Conservation (phyloP, 1,284 basidiomycete genomes). For the Sutorius eximius region DNA sequence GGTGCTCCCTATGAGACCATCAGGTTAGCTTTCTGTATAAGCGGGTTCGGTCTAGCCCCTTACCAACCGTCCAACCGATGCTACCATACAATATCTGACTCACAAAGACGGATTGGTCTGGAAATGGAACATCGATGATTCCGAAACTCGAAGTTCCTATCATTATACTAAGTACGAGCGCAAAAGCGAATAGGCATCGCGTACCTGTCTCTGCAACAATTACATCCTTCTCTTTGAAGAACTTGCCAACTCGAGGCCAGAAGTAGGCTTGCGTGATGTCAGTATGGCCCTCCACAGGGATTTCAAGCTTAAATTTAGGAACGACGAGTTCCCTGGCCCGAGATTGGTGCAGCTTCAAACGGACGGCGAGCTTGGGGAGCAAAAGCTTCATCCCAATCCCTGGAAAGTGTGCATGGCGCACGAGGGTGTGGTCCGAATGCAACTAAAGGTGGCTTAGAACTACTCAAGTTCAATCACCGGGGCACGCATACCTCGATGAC, state of each 20-base stretch:
- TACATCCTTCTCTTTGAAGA: constrained; percentile 78
- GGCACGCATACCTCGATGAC: constrained; percentile 57
- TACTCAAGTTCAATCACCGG: neutral
- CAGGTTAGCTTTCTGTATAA: constrained; percentile 18
- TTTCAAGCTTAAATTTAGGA: constrained; percentile 44
- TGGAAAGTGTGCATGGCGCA: constrained; percentile 63
- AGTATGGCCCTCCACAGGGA: constrained; percentile 50
- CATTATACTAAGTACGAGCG: constrained; percentile 22
- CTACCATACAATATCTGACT: constrained; percentile 84
- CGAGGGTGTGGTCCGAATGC: constrained; percentile 77
- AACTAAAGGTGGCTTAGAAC: constrained; percentile 47
- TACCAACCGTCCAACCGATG: constrained; percentile 85
- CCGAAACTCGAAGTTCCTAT: constrained; percentile 65
- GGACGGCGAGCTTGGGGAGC: constrained; percentile 64
- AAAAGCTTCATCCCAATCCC: constrained; percentile 73
- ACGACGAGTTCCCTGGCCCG: constrained; percentile 47
- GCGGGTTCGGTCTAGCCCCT: constrained; percentile 19
- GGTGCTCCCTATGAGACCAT: constrained; percentile 43
- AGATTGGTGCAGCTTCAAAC: constrained; percentile 45
- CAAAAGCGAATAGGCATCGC: neutral
- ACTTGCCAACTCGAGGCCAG: constrained; percentile 82
- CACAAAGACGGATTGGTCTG: constrained; percentile 62
- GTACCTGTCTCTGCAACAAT: constrained; percentile 82
- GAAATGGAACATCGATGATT: constrained; percentile 75
- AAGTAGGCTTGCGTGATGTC: constrained; percentile 77